Conservation (phyloP, 1,284 basidiomycete species). For the Exobasidium cylindrosporum region DNA sequence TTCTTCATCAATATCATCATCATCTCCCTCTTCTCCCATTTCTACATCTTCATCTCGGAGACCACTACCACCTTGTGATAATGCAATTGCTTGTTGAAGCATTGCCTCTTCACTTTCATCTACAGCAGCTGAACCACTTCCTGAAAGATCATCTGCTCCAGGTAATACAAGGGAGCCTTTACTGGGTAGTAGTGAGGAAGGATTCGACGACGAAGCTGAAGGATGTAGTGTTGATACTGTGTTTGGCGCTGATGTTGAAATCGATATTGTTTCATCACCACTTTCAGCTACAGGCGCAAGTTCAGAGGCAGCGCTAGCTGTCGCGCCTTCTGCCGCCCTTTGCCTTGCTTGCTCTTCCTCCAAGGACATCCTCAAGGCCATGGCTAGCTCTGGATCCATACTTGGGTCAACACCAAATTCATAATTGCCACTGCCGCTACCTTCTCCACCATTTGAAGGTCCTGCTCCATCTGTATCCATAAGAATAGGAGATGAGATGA, state of each 20-base stretch:
- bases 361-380: slow-evolving; percentile 96
- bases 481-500: slow-evolving; percentile 78
- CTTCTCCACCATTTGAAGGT: slow-evolving; percentile 57
- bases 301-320: background rate
- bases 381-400: slow-evolving; percentile 92
- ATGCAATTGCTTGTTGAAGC: slow-evolving; percentile 41
- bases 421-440: slow-evolving; percentile 56
- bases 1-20: slow-evolving; percentile 54
- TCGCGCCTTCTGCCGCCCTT: slow-evolving; percentile 34
- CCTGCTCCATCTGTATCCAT: slow-evolving; percentile 67
- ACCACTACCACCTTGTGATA: slow-evolving; percentile 25
- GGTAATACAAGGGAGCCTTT: slow-evolving; percentile 42
- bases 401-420: slow-evolving; percentile 91
- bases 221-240: slow-evolving; percentile 1
- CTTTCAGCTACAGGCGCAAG: slow-evolving; percentile 2
- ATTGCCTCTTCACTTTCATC: slow-evolving; percentile 48
- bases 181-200: slow-evolving; percentile 26
- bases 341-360: slow-evolving; percentile 92
- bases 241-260: slow-evolving; percentile 19
- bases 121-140: slow-evolving; percentile 34
- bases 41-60: slow-evolving; percentile 39
- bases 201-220: background rate
- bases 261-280: slow-evolving; percentile 17
- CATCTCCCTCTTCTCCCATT: slow-evolving; percentile 45
- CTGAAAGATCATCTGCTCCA: slow-evolving; percentile 45